A percentile compares a stretch with the other conserved stretches of the same genome.
Conservation (phyloP, 441 rosid genomes). For the Arabidopsis hybrid region DNA sequence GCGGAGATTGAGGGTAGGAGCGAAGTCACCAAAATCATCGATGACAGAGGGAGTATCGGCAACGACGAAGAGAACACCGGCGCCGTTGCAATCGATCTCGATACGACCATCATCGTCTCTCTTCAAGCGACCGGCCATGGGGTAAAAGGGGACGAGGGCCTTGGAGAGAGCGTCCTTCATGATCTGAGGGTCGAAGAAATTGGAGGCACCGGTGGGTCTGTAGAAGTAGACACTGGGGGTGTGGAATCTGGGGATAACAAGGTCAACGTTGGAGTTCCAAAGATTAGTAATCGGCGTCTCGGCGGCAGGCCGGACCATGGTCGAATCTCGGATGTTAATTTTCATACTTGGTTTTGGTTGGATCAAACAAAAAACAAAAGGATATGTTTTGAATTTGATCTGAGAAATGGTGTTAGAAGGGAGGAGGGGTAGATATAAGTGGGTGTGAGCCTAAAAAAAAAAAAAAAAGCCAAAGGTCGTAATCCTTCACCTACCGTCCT, state of each 20-base stretch:
- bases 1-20: slow-evolving; percentile 82
- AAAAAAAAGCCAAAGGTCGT: slow-evolving; percentile 25
- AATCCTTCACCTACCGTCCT: slow-evolving; percentile 42
- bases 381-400: neutral
- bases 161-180: slow-evolving; percentile 73
- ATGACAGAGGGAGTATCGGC: slow-evolving; percentile 70
- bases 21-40: slow-evolving; percentile 88
- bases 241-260: slow-evolving; percentile 91
- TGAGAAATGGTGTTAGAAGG: neutral
- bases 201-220: slow-evolving; percentile 61
- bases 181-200: slow-evolving; percentile 68
- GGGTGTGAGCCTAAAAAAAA: neutral
- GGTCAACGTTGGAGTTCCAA: slow-evolving; percentile 91
- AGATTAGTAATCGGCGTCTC: slow-evolving; percentile 60
- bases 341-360: slow-evolving; percentile 45
- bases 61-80: slow-evolving; percentile 81
- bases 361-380: neutral
- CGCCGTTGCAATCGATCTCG: slow-evolving; percentile 84
- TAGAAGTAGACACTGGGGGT: slow-evolving; percentile 96
- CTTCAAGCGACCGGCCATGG: slow-evolving; percentile 88
- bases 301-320: slow-evolving; percentile 75
- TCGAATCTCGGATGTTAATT: slow-evolving; percentile 68
- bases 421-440: slow-evolving; percentile 20
- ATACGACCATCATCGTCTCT: slow-evolving; percentile 90
- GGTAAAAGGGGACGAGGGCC: slow-evolving; percentile 87